Conservation (phyloP, 2,329 filamentous ascomycete genomes). For the Fragosphaeria purpurea region DNA sequence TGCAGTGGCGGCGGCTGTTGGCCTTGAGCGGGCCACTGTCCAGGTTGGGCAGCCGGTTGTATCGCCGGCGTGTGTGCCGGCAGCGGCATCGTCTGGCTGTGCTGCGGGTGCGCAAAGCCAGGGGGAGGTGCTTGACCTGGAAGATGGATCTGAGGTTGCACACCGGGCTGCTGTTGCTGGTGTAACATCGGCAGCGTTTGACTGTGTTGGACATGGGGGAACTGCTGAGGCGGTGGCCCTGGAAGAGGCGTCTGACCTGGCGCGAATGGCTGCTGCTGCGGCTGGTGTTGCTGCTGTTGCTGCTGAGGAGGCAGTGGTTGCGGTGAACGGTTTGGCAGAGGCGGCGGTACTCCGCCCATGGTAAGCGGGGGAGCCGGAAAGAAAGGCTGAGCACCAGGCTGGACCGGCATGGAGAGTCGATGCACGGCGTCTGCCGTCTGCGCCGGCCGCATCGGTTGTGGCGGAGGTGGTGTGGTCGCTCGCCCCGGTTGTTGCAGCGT, state of each 20-base stretch:
- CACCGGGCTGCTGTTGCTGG: background rate
- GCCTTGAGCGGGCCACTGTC: background rate
- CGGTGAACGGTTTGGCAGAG: background rate
- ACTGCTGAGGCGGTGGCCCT: background rate
- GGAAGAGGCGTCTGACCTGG: background rate
- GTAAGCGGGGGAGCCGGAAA: slow-evolving; percentile 1
- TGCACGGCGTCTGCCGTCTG: too few species aligned
- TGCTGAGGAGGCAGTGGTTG: background rate
- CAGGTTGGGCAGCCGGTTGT: background rate
- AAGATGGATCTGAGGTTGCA: background rate
- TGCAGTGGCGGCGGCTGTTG: background rate
- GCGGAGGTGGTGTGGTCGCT: background rate
- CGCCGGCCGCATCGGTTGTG: too few species aligned
- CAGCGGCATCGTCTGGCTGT: slow-evolving; percentile 2
- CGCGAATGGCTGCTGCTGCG: background rate
- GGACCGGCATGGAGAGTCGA: slow-evolving; percentile 2
- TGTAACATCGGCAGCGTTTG: slow-evolving; percentile 1
- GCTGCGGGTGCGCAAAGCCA: background rate
- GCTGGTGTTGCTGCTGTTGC: background rate
- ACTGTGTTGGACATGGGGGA: slow-evolving; percentile 1
- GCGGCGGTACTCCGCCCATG: slow-evolving; percentile 1
- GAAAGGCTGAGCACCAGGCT: slow-evolving; percentile 1
- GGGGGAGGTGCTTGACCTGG: background rate
- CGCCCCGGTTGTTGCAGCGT: background rate
- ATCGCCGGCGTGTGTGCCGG: background rate